A percentile compares a stretch with the other conserved stretches of the same genome.
Conservation (phyloP, 2,329 filamentous ascomycete genomes). For the Colletotrichum sp. region DNA sequence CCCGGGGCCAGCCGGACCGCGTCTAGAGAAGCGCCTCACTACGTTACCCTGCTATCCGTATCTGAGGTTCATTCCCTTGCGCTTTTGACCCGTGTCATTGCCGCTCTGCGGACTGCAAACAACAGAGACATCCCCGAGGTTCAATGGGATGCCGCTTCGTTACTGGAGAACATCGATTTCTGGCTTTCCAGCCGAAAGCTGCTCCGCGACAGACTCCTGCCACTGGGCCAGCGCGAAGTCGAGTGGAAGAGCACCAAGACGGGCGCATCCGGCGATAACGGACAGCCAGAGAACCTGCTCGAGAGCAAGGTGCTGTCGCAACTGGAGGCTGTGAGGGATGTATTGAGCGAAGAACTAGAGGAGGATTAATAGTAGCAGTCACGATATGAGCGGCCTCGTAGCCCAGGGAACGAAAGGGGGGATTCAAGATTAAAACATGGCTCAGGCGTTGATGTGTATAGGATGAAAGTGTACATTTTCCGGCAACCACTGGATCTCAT, state of each 20-base stretch:
- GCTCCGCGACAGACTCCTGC: constrained; percentile 75
- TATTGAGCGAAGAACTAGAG: constrained; percentile 59
- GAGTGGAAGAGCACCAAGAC: constrained; percentile 59
- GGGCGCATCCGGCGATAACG: constrained; percentile 32
- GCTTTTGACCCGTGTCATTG: constrained; percentile 76
- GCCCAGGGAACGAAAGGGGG: constrained; percentile 5
- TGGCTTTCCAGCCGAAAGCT: constrained; percentile 74
- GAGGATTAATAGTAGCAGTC: background rate
- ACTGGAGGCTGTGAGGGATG: constrained; percentile 63
- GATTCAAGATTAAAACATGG: background rate
- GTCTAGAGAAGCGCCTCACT: constrained; percentile 56
- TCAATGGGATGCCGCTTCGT: constrained; percentile 73
- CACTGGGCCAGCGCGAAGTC: constrained; percentile 74
- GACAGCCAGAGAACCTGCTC: constrained; percentile 59
- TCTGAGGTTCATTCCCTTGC: constrained; percentile 81
- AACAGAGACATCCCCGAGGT: constrained; percentile 76
- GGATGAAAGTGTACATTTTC: constrained; percentile 10
- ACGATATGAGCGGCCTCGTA: background rate
- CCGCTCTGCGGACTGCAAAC: constrained; percentile 67
- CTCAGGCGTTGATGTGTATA: constrained; percentile 13
- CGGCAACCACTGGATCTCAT: background rate
- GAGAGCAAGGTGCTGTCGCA: constrained; percentile 79
- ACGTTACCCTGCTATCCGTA: constrained; percentile 74
- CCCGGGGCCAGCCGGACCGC: constrained; percentile 59
- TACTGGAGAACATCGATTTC: constrained; percentile 84